Base-by-base conservation (phyloP, 306 rosid species). In the Styphnolobium japonicum region DNA sequence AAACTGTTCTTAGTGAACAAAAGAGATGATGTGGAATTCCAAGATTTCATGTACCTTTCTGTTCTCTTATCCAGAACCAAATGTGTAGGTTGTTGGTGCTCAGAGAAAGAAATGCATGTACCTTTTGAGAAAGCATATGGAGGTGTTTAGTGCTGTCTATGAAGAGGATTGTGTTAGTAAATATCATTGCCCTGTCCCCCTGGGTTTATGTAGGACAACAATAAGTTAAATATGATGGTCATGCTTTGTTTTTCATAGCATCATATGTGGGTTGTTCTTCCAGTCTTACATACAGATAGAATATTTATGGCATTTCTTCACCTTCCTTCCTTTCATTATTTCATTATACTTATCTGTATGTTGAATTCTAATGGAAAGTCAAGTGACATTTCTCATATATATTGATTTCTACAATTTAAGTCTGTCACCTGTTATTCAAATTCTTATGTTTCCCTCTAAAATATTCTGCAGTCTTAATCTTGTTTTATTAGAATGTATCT, bases 381-480 rank as follows among this genome's bases (percentile, higher is more conserved):
- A 14, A 56, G 23, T 56, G 18, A 16, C 7, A 11, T 33, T 43
- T 78, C 61, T 72, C 48, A 27, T 51, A 52, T 49, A 37, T 76
- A 25, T 51, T 36, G 31, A 23, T 49, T 57, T 82, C 21, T 58
- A 14, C 9, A 11, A 33, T 67, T 79, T 57, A 18, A 40, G 3
- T 53, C 68, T 58, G 48, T 36, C 9, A 29, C 40, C 37, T 63
- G 27, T 55, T 62, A 52, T 29, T 56, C 60, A 45, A 23, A 21
- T 83, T 48, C 61, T 83, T 56, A 22, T 53, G 39, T 10, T 70
- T 40, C 42, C 29, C 61, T 77, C 53, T 18, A 43, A n/a, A 56
- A 53, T 71, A 34, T 78, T 63, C 46, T 74, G 74, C 67, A 40
- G 58, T 76, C 21, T 31, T 52, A 25, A 31, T 77, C n/a, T 46